phyloP scores from a whole-genome alignment of 257 asterid genomes.

The Knoxia roxburghii region DNA sequence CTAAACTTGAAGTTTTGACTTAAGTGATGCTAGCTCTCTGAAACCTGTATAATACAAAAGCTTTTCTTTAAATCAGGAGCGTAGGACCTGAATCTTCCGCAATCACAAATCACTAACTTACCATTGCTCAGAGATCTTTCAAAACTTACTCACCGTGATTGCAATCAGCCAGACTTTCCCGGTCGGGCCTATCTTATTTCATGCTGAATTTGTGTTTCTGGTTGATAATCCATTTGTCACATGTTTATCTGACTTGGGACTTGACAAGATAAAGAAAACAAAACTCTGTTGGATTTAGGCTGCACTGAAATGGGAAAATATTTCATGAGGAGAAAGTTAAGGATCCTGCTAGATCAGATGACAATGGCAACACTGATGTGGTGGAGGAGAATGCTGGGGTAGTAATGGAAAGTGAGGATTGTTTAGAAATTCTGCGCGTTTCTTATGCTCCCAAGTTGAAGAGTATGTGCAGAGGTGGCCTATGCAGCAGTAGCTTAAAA shows the following conservation, averaged over 20 bases:
- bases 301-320: constrained; percentile 31
- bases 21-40: constrained; percentile 23
- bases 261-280: constrained; percentile 12
- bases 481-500: constrained; percentile 9
- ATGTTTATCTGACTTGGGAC: constrained; percentile 18
- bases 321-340: constrained; percentile 12
- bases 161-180: constrained; percentile 22
- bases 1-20: constrained; percentile 27
- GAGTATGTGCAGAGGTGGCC: constrained; percentile 10
- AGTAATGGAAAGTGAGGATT: background rate
- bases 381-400: background rate
- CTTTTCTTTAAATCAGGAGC: constrained; percentile 20
- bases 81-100: constrained; percentile 31
- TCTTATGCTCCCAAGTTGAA: constrained; percentile 18
- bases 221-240: constrained; percentile 19
- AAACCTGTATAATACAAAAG: constrained; percentile 26
- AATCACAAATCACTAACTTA: constrained; percentile 19
- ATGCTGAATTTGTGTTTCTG: constrained; percentile 23
- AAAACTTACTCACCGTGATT: constrained; percentile 26
- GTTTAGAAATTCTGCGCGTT: constrained; percentile 25
- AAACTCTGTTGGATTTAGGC: constrained; percentile 42
- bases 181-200: constrained; percentile 11
- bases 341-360: background rate
- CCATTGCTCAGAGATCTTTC: constrained; percentile 30
- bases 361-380: background rate